Percentiles rank a stretch among this genome's conserved stretches.
Evolutionary conservation across 1,139 yeast species (phyloP).

Genomic region (Hemisphaericaspora lyxosophila): DNA sequence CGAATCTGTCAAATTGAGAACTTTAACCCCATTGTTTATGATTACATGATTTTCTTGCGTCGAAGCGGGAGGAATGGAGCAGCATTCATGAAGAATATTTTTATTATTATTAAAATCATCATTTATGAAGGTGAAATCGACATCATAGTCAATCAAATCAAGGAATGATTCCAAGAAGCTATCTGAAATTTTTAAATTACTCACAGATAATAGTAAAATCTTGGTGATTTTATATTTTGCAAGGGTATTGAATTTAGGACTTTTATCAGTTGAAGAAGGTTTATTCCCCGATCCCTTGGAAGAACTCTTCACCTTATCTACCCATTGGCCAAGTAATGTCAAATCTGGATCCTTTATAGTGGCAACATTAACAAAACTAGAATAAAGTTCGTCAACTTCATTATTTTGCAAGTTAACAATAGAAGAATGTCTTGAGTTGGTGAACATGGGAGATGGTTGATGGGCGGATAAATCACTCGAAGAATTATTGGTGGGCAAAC

Average conservation of each 20-base stretch:
- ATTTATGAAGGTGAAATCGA: conserved; percentile 39
- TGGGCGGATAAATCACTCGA: background rate
- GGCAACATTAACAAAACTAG: conserved; percentile 64
- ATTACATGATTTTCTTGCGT: conserved; percentile 31
- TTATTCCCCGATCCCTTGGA: conserved; percentile 12
- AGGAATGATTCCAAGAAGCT: conserved; percentile 47
- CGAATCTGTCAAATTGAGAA: conserved; percentile 40
- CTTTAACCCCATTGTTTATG: conserved; percentile 48
- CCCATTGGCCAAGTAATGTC: conserved; percentile 48
- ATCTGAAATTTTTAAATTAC: conserved; percentile 53
- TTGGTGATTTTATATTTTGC: conserved; percentile 52
- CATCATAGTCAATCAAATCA: conserved; percentile 39
- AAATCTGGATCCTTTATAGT: conserved; percentile 47
- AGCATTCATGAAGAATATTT: conserved; percentile 46
- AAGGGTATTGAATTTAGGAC: conserved; percentile 12
- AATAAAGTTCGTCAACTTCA: conserved; percentile 64
- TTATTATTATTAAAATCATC: conserved; percentile 45
- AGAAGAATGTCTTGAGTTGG: conserved; percentile 12
- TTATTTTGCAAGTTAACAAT: conserved; percentile 18
- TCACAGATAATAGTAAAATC: conserved; percentile 62
- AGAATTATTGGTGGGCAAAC: background rate
- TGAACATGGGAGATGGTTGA: conserved; percentile 2
- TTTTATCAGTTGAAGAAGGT: conserved; percentile 39
- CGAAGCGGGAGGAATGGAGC: conserved; percentile 41
- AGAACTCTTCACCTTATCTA: conserved; percentile 42